Base-by-base conservation (phyloP, 208 protist species). In the Trypanosomatidae sp. region DNA sequence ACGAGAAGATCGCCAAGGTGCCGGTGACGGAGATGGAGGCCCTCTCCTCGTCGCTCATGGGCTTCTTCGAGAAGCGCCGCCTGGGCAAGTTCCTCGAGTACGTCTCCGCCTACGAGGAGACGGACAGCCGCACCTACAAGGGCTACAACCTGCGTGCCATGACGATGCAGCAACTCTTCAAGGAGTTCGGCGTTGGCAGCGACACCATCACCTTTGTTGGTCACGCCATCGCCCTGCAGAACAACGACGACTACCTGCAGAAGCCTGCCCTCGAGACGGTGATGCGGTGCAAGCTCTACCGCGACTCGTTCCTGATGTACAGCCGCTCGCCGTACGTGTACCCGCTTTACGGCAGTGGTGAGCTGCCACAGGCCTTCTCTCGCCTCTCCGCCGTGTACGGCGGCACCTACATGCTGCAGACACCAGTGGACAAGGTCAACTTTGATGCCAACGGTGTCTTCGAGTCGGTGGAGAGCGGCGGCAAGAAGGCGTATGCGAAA, bases 371-470 rank as follows among this genome's bases (percentile, higher is more conserved):
- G 87, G 98, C 92, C 47, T 99, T 99, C 92, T 98, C 98, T 3
- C 86, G 95, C 22, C 88, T 98, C 49, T 96, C 90, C 50, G 95
- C 95, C 8, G 94, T 98, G 39, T 96, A 98, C 80, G 95, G 95
- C 73, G 99, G 99, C 82, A 99, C 98, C 2, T 99, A 99, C 86
- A 99, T 99, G 98, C 91, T 99, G 5, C 90, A 99, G 80, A 99
- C 94, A 30, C 91, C 97, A 2, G 92, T 99, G 19, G 97, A 99
- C 39, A 97, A 99, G 79, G 91, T 99, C 52, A 86, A 99, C 66
- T 98, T 97, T 69, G 87, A 98, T 62, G 91, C 97, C 36, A 86
- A 98, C 25, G 99, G 99, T 41, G 87, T 90, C 62, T 95, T 97
- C 66, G 79, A 95, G 69, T 99, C 98, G 33, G 97, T 99, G 72